Evolutionary conservation across 257 asterid genomes (phyloP).

Genomic region (Rauvolfia tetraphylla): DNA sequence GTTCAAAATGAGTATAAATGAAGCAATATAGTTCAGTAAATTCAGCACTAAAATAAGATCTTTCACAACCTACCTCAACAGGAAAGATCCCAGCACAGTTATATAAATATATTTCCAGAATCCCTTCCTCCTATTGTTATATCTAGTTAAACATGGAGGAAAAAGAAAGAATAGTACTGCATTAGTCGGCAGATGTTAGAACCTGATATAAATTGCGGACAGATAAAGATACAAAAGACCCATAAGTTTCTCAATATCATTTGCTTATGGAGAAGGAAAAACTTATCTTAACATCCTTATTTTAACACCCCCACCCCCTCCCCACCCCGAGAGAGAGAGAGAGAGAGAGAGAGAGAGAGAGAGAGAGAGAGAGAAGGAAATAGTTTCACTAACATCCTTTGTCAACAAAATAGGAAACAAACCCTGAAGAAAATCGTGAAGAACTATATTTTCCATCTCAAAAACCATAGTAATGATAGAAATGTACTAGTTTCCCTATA

Average conservation of each 20-base stretch:
- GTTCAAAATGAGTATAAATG: conserved; percentile 25
- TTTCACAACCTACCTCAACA: conserved; percentile 57
- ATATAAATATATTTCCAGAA: conserved; percentile 71
- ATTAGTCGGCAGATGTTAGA: neutral
- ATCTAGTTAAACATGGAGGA: conserved; percentile 42
- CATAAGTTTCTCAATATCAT: neutral
- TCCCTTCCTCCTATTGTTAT: conserved; percentile 81
- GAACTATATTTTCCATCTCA: neutral
- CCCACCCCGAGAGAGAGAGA: too few relatives aligned
- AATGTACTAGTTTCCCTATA: neutral
- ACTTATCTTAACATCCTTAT: neutral
- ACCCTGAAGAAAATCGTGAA: neutral
- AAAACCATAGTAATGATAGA: neutral
- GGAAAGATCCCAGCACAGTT: conserved; percentile 65
- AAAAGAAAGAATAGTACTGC: neutral
- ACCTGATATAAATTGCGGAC: neutral
- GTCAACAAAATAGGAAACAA: neutral
- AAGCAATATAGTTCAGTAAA: conserved; percentile 9
- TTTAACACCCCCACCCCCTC: too few relatives aligned
- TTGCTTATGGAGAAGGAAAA: neutral
- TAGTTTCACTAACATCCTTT: neutral
- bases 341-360: too few relatives aligned
- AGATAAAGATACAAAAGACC: neutral
- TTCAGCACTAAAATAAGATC: conserved; percentile 10
- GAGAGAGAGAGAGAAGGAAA: conserved; percentile 4